A percentile compares a stretch with the other conserved stretches of the same genome.
Evolutionary conservation across 495 filamentous ascomycete species (phyloP).

Genomic region (Xylaria castorea): DNA sequence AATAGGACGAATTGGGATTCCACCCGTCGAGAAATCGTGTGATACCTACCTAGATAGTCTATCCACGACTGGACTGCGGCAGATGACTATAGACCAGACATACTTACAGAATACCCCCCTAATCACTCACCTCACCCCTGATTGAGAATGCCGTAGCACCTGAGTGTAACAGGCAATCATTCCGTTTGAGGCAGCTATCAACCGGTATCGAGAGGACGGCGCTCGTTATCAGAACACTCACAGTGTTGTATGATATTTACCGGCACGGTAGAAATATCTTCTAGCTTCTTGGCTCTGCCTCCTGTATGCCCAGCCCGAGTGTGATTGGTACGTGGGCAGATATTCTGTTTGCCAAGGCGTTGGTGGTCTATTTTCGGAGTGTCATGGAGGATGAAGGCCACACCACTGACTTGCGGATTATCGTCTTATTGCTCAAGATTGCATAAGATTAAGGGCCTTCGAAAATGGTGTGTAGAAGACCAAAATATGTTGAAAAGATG

Average conservation of each 20-base stretch:
- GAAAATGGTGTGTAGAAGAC: not conserved
- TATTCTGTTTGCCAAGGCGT: conserved; percentile 3
- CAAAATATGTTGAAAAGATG: conserved; percentile 6
- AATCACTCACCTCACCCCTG: conserved; percentile 1
- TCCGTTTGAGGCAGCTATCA: conserved; percentile 13
- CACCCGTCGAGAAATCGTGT: conserved; percentile 2
- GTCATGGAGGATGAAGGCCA: conserved; percentile 8
- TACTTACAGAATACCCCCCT: not conserved
- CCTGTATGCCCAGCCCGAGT: conserved; percentile 4
- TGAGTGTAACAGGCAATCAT: conserved; percentile 7
- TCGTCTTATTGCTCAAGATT: conserved; percentile 9
- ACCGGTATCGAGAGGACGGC: not conserved
- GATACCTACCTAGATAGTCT: conserved; percentile 5
- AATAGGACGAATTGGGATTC: not conserved
- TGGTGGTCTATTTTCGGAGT: conserved; percentile 15
- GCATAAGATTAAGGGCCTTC: conserved; percentile 17
- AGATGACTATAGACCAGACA: not conserved
- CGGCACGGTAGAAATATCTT: not conserved
- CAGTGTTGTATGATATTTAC: not conserved
- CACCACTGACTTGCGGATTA: conserved; percentile 2
- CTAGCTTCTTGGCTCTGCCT: conserved; percentile 1
- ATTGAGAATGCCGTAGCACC: not conserved
- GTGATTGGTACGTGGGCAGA: not conserved
- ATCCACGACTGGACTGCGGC: not conserved
- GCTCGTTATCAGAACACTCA: not conserved